phyloP scores from a whole-genome alignment of 1,284 basidiomycete species.

The Ustilago tritici region DNA sequence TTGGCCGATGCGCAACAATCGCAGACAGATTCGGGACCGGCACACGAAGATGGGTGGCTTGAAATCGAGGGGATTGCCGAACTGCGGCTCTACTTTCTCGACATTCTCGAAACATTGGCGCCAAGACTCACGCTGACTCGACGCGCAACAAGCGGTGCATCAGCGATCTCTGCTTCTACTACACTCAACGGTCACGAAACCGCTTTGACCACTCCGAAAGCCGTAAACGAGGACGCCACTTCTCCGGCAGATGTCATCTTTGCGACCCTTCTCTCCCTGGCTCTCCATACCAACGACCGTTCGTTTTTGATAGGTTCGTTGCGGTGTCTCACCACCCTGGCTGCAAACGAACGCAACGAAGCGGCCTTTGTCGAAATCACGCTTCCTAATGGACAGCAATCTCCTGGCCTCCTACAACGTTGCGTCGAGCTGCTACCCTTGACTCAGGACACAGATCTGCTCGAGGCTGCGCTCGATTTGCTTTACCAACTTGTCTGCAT shows the following conservation, averaged over 20 bases:
- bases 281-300: constrained; percentile 58
- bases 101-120: constrained; percentile 60
- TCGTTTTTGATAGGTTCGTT: constrained; percentile 59
- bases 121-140: constrained; percentile 42
- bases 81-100: constrained; percentile 62
- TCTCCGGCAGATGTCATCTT: constrained; percentile 54
- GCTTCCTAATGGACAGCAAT: constrained; percentile 29
- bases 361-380: constrained; percentile 53
- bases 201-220: neutral
- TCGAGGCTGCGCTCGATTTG: constrained; percentile 62
- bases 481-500: constrained; percentile 63
- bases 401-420: constrained; percentile 53
- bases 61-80: constrained; percentile 61
- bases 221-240: constrained; percentile 1
- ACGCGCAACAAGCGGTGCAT: constrained; percentile 25
- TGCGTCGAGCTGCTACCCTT: constrained; percentile 62
- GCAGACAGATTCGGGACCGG: neutral
- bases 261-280: constrained; percentile 45
- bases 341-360: constrained; percentile 57
- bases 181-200: constrained; percentile 3
- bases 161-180: neutral
- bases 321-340: constrained; percentile 58
- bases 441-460: constrained; percentile 60
- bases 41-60: constrained; percentile 43
- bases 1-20: neutral